These are phyloP conservation scores for Tuber borchii DNA, from an alignment of 495 filamentous ascomycete genomes.

Conservation along the genomic window DNA sequence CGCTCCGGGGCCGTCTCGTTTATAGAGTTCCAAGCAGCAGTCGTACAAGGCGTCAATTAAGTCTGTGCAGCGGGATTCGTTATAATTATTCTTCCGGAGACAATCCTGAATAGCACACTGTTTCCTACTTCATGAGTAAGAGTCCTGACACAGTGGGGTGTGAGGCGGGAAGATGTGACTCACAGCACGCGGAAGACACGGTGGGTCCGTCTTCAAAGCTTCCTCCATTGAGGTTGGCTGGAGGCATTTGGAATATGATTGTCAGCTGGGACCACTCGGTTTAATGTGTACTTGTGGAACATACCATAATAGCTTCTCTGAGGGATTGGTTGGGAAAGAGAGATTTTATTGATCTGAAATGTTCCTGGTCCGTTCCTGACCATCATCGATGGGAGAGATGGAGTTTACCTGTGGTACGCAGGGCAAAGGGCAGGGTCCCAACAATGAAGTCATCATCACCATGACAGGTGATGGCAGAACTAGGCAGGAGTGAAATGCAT, in stretches of 20 bases:
- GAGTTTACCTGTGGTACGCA: slow-evolving; percentile 6
- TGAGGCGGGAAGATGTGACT: slow-evolving; percentile 51
- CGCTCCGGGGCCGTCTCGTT: slow-evolving; percentile 68
- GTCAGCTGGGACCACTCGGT: slow-evolving; percentile 24
- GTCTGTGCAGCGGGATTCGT: slow-evolving; percentile 74
- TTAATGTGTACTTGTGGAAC: background rate
- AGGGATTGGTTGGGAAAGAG: slow-evolving; percentile 21
- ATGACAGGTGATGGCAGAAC: slow-evolving; percentile 2
- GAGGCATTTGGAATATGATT: slow-evolving; percentile 23
- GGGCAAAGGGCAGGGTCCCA: slow-evolving; percentile 8
- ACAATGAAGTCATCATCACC: slow-evolving; percentile 35
- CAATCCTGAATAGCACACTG: slow-evolving; percentile 56
- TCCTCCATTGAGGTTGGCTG: slow-evolving; percentile 54
- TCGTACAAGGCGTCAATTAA: slow-evolving; percentile 90
- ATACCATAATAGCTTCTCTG: slow-evolving; percentile 14
- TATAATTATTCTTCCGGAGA: slow-evolving; percentile 72
- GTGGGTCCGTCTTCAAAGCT: slow-evolving; percentile 66
- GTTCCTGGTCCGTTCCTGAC: slow-evolving; percentile 26
- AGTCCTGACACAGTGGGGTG: slow-evolving; percentile 45
- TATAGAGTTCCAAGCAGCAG: slow-evolving; percentile 87
- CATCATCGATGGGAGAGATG: slow-evolving; percentile 12
- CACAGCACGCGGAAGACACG: slow-evolving; percentile 84
- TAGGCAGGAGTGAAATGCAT: background rate
- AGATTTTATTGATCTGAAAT: background rate
- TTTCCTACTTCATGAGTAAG: slow-evolving; percentile 4